Base-by-base conservation (phyloP, 2,329 filamentous ascomycete species). In the Diaporthe sp. region DNA sequence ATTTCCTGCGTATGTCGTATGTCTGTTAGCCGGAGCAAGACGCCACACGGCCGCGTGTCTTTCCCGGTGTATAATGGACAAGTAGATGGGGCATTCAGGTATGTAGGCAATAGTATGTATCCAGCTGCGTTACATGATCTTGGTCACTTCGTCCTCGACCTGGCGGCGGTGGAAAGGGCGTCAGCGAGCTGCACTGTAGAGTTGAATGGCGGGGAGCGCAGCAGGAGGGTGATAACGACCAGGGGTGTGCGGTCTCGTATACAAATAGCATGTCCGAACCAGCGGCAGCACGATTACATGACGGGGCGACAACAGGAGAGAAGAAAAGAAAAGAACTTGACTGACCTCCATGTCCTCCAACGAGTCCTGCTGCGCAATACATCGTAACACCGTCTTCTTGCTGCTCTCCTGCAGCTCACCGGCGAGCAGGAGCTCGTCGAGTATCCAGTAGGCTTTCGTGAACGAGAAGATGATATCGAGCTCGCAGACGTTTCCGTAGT, bases 381-480 rank as follows among this genome's bases (percentile, higher is more conserved):
- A 98, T 77, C 97, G 90, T 78, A 99, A 87, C 55, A 99, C 95
- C 82, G 98, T 98, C 92, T 99, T 99, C 88, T 98, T 99, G 85
- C 96, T 98, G 86, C 95, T 98, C 87, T 99, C 97, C 86, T 99
- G 97, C 87, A 99, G 92, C 86, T 99, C 97, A 76, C 97, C 97
- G 8, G 97, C 97, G 79, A 99, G 89, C 79, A 99, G 89, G 77
- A 99, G 90, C 87, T 99, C 97, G 84, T 99, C 97, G 62, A 99
- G 92, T 80, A 99, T 99, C 86, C 98, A 99, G 86, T 99, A 99
- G 76, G 97, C 97, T 86, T 99, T 99, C 81, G 98, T 98, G 85
- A 99, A 99, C 84, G 98, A 98, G 91, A 99, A 99, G 85, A 99
- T 99, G 86, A 98, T 98, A 85, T 98, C 96, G 78, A 99, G 91